Evolutionary conservation across 2,329 filamentous ascomycete genomes (phyloP).

Genomic region (Pyricularia grisea): DNA sequence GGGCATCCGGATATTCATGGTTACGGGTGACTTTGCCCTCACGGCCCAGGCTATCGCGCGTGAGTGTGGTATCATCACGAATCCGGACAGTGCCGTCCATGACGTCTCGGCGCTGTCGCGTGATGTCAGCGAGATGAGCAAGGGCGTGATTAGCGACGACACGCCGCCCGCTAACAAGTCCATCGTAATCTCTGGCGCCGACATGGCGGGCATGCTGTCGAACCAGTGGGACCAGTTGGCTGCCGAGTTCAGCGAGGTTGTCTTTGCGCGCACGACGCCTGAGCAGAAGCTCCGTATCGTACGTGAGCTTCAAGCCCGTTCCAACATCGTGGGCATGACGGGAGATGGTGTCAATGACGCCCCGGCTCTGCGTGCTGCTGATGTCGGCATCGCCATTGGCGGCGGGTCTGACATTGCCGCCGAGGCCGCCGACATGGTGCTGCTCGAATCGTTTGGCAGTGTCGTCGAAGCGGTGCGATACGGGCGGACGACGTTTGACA

Average conservation of each 20-base stretch:
- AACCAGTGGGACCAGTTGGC: conserved; percentile 58
- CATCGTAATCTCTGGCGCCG: conserved; percentile 55
- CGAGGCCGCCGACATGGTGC: conserved; percentile 71
- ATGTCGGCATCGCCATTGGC: conserved; percentile 75
- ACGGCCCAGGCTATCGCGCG: conserved; percentile 65
- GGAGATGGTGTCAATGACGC: conserved; percentile 85
- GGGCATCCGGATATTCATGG: conserved; percentile 72
- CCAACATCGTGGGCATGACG: conserved; percentile 69
- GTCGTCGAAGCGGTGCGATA: conserved; percentile 65
- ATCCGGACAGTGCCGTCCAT: conserved; percentile 37
- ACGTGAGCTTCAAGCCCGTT: conserved; percentile 57
- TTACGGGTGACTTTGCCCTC: conserved; percentile 69
- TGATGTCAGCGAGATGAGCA: conserved; percentile 12
- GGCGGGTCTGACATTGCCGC: conserved; percentile 77
- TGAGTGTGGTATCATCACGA: conserved; percentile 62
- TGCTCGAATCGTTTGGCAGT: conserved; percentile 65
- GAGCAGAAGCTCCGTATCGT: conserved; percentile 76
- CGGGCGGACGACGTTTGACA: conserved; percentile 70
- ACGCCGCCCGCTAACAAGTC: conserved; percentile 19
- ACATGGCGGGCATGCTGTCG: conserved; percentile 56
- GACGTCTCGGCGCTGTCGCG: conserved; percentile 37
- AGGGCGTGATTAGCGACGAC: conserved; percentile 9
- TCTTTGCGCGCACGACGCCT: conserved; percentile 67
- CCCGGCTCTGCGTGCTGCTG: conserved; percentile 68
- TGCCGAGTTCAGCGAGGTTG: conserved; percentile 58